Base-by-base conservation (phyloP, 768 basidiomycete species). In the Pulveroboletus sp. region DNA sequence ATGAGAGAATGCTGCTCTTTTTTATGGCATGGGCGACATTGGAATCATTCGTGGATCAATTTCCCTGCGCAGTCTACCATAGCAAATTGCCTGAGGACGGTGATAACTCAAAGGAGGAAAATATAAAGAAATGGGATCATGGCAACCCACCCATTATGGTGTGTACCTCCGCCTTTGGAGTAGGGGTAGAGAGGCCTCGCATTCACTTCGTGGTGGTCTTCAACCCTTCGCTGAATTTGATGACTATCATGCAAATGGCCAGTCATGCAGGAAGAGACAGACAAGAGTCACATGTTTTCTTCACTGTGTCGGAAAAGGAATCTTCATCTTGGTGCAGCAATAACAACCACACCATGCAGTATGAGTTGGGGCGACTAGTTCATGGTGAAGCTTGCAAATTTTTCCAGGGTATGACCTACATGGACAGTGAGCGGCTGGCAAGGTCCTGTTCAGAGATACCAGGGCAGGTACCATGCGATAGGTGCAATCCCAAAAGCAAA, bases 1-100 rank as follows among this genome's bases (percentile, higher is more conserved):
- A 42, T 2, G 52, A 54, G 16, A 14, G 39, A 17, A 54, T 54
- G 24, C 30, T 50, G 9, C 43, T 54, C 19, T 45, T 26, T n/a
- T 5, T 41, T 50, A 10, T 20, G 16, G 34, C 43, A 0, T 30
- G 38, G 7, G n/a, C 0, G 14, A n/a, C 17, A 10, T 47, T 38
- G 26, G 52, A 49, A 6, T 12, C 16, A 12, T 45, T 53, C 7
- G 31, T 31, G 0, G 5, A 2, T 0, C 11, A 20, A 6, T 20
- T 8, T 1, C 6, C 0, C 8, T 53, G 43, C 22, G 37, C 52
- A 1, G 47, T 53, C 13, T 53, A 29, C 26, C 51, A 53, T 11
- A 44, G 51, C 43, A 35, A 4, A 16, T n/a, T 49, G 1, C 47
- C 47, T 7, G 24, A 19, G 1, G 2, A 9, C 0, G 46, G 37